Evolutionary conservation across 352 stramenopile species (phyloP).

Genomic region (Detonula confervacea): DNA sequence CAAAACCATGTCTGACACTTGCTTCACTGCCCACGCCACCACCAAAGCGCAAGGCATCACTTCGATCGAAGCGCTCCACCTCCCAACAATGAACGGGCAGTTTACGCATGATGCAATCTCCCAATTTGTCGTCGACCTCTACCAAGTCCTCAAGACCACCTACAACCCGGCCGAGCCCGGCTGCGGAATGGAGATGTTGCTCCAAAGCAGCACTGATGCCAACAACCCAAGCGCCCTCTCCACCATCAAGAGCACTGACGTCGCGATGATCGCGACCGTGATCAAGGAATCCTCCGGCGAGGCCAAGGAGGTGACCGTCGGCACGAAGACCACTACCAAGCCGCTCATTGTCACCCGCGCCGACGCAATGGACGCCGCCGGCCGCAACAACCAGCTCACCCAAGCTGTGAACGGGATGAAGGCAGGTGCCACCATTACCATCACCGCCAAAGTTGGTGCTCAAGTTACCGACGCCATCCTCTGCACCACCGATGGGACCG

Average conservation of each 20-base stretch:
- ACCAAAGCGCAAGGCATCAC: neutral
- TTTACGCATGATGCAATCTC: neutral
- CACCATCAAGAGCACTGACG: neutral
- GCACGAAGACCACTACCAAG: neutral
- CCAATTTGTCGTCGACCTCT: neutral
- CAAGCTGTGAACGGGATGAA: slow-evolving; percentile 10
- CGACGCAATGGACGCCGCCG: slow-evolving; percentile 1
- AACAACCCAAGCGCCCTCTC: neutral
- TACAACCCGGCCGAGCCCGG: neutral
- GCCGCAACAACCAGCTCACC: neutral
- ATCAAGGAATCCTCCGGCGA: neutral
- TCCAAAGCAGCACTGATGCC: neutral
- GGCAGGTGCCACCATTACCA: neutral
- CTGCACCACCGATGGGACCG: neutral
- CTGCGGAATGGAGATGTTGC: neutral
- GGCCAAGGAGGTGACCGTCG: neutral
- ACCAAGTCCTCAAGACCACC: no score
- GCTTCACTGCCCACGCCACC: neutral
- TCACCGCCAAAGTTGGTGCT: neutral
- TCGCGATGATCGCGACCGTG: neutral
- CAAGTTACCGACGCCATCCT: slow-evolving; percentile 6
- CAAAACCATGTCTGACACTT: no score
- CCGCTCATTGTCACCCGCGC: neutral
- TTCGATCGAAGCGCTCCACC: neutral
- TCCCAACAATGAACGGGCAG: neutral